phyloP scores from a whole-genome alignment of 176 grass and related monocot genomes.

The Oryza nivara region DNA sequence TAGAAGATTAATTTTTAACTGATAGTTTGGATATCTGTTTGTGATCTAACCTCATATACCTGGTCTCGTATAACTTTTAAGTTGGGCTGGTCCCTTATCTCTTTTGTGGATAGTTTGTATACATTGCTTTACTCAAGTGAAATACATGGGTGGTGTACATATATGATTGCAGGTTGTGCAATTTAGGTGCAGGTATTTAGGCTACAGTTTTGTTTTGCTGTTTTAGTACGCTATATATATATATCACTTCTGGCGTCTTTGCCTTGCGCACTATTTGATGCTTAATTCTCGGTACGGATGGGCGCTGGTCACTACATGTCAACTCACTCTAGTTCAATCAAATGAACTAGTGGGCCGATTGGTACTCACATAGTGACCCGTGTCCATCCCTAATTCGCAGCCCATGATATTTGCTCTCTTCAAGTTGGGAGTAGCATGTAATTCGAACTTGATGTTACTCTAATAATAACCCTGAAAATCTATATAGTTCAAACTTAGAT shows the following conservation, averaged over 20 bases:
- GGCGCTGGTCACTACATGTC: background rate
- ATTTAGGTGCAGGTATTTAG: conserved; percentile 10
- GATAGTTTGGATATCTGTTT: conserved; percentile 22
- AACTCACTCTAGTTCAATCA: background rate
- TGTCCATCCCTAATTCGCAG: background rate
- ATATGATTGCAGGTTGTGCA: background rate
- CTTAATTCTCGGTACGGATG: background rate
- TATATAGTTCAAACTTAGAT: conserved; percentile 8
- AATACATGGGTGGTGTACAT: background rate
- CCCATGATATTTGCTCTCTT: background rate
- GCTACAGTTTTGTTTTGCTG: conserved; percentile 28
- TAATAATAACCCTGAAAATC: conserved; percentile 2
- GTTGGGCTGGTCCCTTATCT: background rate
- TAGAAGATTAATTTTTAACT: conserved; percentile 27
- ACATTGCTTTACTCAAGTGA: conserved; percentile 33
- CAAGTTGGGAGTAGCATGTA: background rate
- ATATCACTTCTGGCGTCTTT: background rate
- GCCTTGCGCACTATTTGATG: background rate
- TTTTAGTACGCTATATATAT: background rate
- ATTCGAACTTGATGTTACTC: background rate
- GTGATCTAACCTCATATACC: conserved; percentile 27
- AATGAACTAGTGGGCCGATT: background rate
- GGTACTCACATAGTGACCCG: background rate
- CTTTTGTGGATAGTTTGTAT: conserved; percentile 25
- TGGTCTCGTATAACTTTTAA: background rate